Conservation (phyloP, 495 filamentous ascomycete species). For the Penicillium bovifimosum region DNA sequence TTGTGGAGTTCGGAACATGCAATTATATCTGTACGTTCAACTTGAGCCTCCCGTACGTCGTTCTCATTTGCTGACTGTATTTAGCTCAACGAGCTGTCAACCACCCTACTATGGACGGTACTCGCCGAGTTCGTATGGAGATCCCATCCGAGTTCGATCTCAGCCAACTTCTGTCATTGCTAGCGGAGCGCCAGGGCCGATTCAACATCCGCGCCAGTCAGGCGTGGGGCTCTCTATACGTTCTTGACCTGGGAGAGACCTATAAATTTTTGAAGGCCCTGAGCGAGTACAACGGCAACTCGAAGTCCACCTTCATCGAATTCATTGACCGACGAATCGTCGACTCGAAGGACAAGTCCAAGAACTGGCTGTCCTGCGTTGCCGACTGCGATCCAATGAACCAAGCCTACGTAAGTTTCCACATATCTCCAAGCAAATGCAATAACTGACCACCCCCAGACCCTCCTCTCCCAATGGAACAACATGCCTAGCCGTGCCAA, state of each 20-base stretch:
- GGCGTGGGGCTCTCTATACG: constrained; percentile 41
- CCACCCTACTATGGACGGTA: constrained; percentile 35
- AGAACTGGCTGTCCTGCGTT: constrained; percentile 45
- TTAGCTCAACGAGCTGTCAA: constrained; percentile 46
- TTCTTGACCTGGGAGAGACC: constrained; percentile 40
- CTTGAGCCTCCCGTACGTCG: neutral
- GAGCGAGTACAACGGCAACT: constrained; percentile 44
- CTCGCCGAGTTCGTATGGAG: constrained; percentile 34
- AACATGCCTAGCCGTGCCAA: constrained; percentile 48
- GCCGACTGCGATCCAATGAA: constrained; percentile 43
- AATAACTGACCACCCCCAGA: constrained; percentile 27
- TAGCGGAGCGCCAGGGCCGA: constrained; percentile 38
- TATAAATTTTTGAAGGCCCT: constrained; percentile 42
- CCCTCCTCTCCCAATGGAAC: constrained; percentile 45
- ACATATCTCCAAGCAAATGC: neutral
- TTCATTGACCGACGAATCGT: constrained; percentile 45
- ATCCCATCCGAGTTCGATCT: constrained; percentile 42
- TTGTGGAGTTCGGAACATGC: constrained; percentile 48
- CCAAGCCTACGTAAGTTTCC: constrained; percentile 37
- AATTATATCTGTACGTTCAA: constrained; percentile 44
- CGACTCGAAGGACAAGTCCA: constrained; percentile 45
- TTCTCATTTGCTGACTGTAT: constrained; percentile 15
- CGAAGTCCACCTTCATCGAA: constrained; percentile 41
- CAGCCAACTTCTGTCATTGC: constrained; percentile 36
- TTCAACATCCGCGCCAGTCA: constrained; percentile 48